Conservation (phyloP, 139 green algal genomes). For the Pseudopediastrum boryanum region DNA sequence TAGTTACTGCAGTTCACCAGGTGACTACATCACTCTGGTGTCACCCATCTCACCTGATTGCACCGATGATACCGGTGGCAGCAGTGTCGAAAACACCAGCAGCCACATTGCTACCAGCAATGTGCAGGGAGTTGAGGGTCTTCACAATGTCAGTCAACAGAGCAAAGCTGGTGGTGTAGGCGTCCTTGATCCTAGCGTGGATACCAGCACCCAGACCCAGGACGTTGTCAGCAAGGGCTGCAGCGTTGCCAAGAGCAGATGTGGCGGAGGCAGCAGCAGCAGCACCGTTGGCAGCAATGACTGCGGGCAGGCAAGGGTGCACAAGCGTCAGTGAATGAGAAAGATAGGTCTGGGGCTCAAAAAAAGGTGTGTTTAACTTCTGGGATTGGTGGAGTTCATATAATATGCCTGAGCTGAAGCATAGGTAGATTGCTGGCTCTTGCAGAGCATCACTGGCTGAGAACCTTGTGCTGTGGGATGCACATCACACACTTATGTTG, state of each 20-base stretch:
- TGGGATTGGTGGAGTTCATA: too few relatives aligned
- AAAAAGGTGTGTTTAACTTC: too few relatives aligned
- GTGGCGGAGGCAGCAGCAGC: constrained; percentile 18
- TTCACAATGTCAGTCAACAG: constrained; percentile 17
- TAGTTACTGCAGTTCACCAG: neutral
- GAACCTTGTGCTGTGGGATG: too few relatives aligned
- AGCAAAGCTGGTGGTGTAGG: too few relatives aligned
- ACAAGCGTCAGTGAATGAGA: too few relatives aligned
- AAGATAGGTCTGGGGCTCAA: too few relatives aligned
- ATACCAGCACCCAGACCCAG: neutral
- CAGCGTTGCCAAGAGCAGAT: neutral
- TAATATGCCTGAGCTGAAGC: too few relatives aligned
- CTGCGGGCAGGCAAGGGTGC: too few relatives aligned
- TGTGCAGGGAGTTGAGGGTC: constrained; percentile 23
- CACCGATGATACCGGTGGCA: neutral
- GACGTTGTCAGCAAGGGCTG: constrained; percentile 3
- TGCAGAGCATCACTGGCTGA: too few relatives aligned
- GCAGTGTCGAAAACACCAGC: constrained; percentile 5
- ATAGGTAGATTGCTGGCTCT: too few relatives aligned
- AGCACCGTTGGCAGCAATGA: constrained; percentile 2
- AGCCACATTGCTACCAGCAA: constrained; percentile 23
- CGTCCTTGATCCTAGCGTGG: neutral
- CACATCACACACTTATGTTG: too few relatives aligned
- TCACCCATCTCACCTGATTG: constrained; percentile 9
- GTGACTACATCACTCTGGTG: neutral